Percentiles rank a stretch among this genome's conserved stretches.
phyloP scores from a whole-genome alignment of 2,329 filamentous ascomycete species.

The Cercospora sesami region DNA sequence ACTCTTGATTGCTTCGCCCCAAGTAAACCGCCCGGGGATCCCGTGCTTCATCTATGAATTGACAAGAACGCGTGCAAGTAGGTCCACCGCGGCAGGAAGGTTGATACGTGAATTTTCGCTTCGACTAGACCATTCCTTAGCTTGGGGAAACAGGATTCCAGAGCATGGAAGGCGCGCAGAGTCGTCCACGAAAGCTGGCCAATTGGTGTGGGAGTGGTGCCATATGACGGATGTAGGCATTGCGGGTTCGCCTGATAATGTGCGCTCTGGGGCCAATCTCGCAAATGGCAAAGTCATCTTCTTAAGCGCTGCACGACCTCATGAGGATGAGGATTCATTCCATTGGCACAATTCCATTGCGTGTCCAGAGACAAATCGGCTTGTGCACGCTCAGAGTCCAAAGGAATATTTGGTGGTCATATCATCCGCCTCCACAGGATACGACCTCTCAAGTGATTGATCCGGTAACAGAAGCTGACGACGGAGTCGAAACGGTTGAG shows the following conservation, averaged over 20 bases:
- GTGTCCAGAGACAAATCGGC: background rate
- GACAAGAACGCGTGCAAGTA: background rate
- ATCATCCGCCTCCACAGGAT: background rate
- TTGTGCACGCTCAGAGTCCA: background rate
- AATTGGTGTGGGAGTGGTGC: background rate
- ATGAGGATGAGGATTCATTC: background rate
- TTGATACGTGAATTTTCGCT: background rate
- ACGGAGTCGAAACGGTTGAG: constrained; percentile 9
- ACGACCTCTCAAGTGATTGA: constrained; percentile 13
- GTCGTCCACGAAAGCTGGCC: background rate
- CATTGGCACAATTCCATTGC: background rate
- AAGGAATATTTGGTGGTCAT: constrained; percentile 1
- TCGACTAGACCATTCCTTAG: background rate
- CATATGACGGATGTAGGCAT: background rate
- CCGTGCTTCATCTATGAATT: background rate
- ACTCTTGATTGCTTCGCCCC: background rate
- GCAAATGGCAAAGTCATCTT: background rate
- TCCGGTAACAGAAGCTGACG: constrained; percentile 12
- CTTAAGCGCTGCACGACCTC: background rate
- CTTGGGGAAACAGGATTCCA: background rate
- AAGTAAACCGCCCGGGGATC: background rate
- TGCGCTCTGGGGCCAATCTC: background rate
- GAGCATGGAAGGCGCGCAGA: background rate
- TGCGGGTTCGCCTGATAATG: background rate
- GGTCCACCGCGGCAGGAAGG: background rate